Evolutionary conservation across 495 filamentous ascomycete genomes (phyloP).

Genomic region (Sordaria brevicollis): DNA sequence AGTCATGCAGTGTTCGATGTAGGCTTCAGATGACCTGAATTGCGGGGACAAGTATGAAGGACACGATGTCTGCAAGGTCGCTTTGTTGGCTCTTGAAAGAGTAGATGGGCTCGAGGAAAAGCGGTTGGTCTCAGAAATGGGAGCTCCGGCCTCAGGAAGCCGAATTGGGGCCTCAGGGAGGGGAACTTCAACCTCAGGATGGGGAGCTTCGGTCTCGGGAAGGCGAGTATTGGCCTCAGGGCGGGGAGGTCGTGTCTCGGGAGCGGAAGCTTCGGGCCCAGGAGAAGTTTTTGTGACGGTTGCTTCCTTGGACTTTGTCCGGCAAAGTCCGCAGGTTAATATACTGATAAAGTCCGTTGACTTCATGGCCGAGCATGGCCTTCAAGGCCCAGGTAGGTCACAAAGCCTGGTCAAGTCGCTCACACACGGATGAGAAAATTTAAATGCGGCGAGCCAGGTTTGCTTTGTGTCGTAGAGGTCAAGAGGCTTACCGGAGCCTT

Average conservation of each 20-base stretch:
- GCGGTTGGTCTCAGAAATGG: too few relatives aligned
- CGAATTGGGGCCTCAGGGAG: too few relatives aligned
- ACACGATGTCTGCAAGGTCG: neutral
- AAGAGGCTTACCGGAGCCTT: neutral
- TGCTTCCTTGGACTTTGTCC: too few relatives aligned
- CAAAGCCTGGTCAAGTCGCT: neutral
- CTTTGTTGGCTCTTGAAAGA: neutral
- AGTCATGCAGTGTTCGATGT: neutral
- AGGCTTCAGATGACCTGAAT: neutral
- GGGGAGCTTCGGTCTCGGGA: too few relatives aligned
- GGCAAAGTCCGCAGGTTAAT: too few relatives aligned
- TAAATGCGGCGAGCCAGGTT: too few relatives aligned
- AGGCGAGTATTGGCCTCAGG: too few relatives aligned
- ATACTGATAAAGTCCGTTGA: too few relatives aligned
- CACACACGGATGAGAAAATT: neutral
- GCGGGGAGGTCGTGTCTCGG: neutral
- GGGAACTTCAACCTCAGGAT: too few relatives aligned
- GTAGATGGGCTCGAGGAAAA: too few relatives aligned
- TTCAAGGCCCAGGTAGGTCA: neutral
- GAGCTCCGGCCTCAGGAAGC: too few relatives aligned
- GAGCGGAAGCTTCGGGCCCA: neutral
- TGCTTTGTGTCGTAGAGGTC: neutral
- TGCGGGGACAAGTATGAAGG: neutral
- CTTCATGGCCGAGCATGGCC: neutral
- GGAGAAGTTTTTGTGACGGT: too few relatives aligned